A percentile compares a stretch with the other conserved stretches of the same genome.
phyloP scores from a whole-genome alignment of 2,329 filamentous ascomycete genomes.

The Trichoderma koningii region DNA sequence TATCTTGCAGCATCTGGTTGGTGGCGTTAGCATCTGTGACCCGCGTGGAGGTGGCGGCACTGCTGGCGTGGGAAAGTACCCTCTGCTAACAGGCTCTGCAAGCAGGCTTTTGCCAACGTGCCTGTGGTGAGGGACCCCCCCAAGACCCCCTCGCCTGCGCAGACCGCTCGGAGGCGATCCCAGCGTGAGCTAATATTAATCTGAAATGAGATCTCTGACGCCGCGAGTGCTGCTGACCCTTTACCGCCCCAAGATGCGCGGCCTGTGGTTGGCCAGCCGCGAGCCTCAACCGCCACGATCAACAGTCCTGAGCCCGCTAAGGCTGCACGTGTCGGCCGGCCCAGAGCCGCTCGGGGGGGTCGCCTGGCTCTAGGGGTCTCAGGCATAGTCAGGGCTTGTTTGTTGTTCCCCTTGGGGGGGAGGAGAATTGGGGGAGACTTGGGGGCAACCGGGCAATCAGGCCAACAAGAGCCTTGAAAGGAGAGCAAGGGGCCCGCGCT shows the following conservation, averaged over 20 bases:
- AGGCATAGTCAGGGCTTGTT: too few species aligned
- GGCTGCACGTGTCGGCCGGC: constrained; percentile 15
- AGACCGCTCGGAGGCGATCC: constrained; percentile 14
- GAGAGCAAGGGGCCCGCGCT: neutral
- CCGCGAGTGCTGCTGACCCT: constrained; percentile 13
- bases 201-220: constrained; percentile 23
- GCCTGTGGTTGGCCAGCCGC: constrained; percentile 11
- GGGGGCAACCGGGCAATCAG: neutral
- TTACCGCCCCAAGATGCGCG: constrained; percentile 15
- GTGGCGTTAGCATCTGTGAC: constrained; percentile 14
- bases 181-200: constrained; percentile 20
- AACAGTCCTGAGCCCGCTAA: constrained; percentile 13
- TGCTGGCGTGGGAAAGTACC: neutral
- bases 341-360: neutral
- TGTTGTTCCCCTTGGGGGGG: neutral
- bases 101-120: neutral
- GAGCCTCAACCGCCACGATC: constrained; percentile 21
- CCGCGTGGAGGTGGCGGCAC: neutral
- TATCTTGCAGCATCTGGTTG: constrained; percentile 10
- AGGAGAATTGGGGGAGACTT: neutral
- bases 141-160: neutral
- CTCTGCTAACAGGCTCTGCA: constrained; percentile 1
- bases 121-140: neutral
- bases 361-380: neutral
- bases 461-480: neutral